Evolutionary conservation across 257 asterid genomes (phyloP), one percentile per base, ranked within the genome.

Genomic region (Echites panduratus): DNA sequence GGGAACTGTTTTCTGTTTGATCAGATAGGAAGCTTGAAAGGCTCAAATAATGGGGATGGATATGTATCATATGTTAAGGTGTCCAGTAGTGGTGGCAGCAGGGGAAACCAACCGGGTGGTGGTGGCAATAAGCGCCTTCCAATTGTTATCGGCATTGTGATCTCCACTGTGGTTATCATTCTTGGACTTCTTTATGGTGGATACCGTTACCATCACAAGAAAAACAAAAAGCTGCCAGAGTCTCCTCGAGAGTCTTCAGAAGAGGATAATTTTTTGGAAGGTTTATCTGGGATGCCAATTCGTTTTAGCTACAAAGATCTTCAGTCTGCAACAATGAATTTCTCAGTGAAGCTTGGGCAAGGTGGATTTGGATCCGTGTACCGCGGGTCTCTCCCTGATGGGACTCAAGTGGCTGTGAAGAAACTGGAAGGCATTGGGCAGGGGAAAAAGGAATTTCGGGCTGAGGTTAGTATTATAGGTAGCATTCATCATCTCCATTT

Each of bases 361-460:
- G 99, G 99, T n/a, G 99, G 99, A 45, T 95, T 95, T 45, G 99
- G 99, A 48, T 95, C 99, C 0, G 99, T 95, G 75, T 95, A 92
- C 71, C 82, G 79, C 17, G 99, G 98, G 9, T 62, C 71, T 26
- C 98, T 95, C 26, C 87, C 81, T 0, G 98, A 95, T 68, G 99
- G 99, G 16, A 79, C 86, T 17, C 87, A 59, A 4, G 3, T 95
- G 45, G 98, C 99, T 32, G 98, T 92, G 77, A 95, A 95, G 77
- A 76, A 95, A 75, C 70, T 95, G 82, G 99, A 95, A 86, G 97
- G 97, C 6, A 82, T 92, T 19, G 97, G 98, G 2, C 99, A 92
- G 70, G 99, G 99, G 47, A 92, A 92, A 91, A 95, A 95, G 35
- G 99, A 95, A 74, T 95, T 95, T n/a, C 92, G 98, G 0, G 96